A percentile compares a stretch with the other conserved stretches of the same genome.
These are phyloP conservation scores for Sporisorium graminicola DNA, from an alignment of 1,284 basidiomycete species.

Conservation along the genomic window DNA sequence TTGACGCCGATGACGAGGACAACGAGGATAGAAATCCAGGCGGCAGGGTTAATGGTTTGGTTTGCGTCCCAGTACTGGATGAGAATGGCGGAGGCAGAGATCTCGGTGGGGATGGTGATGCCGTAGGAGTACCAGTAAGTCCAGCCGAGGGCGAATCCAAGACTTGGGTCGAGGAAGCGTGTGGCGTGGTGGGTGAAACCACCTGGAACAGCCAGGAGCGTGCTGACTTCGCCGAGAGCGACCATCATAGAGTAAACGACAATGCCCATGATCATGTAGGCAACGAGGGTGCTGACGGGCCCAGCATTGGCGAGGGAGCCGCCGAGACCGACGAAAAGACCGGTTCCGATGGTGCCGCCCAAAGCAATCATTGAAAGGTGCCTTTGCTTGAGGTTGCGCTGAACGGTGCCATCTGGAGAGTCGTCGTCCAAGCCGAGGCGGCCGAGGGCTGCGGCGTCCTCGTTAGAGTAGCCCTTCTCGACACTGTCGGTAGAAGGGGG, in stretches of 20 bases:
- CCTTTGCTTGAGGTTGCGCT: constrained; percentile 54
- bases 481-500: constrained; percentile 23
- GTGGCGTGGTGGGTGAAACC: constrained; percentile 84
- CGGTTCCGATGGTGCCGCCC: constrained; percentile 66
- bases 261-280: constrained; percentile 68
- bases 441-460: constrained; percentile 18
- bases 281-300: constrained; percentile 71
- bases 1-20: constrained; percentile 65
- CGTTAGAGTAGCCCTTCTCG: constrained; percentile 21
- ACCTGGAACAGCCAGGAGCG: constrained; percentile 75
- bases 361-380: constrained; percentile 64
- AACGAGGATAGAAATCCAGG: constrained; percentile 73
- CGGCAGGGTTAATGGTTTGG: constrained; percentile 72
- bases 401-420: constrained; percentile 35
- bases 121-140: constrained; percentile 73
- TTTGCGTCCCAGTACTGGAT: constrained; percentile 58
- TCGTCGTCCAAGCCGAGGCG: constrained; percentile 41
- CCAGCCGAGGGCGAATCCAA: constrained; percentile 76
- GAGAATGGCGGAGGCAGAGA: constrained; percentile 72
- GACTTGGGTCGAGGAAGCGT: constrained; percentile 82
- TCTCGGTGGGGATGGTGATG: constrained; percentile 79
- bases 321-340: constrained; percentile 81
- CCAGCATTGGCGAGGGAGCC: constrained; percentile 72
- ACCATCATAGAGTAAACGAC: constrained; percentile 68
- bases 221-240: constrained; percentile 72